phyloP scores from a whole-genome alignment of 495 filamentous ascomycete species.

The Penicillium lividum region DNA sequence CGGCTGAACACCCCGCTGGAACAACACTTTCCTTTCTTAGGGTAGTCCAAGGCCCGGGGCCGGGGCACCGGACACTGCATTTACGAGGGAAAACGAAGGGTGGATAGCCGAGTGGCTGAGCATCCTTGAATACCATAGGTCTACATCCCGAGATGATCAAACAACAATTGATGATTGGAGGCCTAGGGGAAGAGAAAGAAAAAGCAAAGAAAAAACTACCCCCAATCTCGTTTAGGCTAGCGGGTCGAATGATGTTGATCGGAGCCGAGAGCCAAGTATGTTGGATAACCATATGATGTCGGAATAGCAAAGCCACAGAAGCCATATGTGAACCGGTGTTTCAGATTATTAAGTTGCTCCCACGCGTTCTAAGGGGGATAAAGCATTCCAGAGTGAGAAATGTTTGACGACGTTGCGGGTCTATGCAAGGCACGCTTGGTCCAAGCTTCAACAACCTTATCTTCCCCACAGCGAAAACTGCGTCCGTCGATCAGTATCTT shows the following conservation, averaged over 20 bases:
- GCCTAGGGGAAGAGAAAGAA: background rate
- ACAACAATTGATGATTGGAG: background rate
- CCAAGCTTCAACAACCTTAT: constrained; percentile 39
- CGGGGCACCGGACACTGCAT: background rate
- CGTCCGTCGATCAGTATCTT: constrained; percentile 15
- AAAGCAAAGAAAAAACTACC: background rate
- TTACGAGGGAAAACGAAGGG: constrained; percentile 1
- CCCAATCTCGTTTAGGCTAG: constrained; percentile 6
- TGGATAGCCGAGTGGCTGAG: constrained; percentile 3
- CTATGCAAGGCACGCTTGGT: constrained; percentile 40
- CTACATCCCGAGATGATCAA: background rate
- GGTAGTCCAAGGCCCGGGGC: background rate
- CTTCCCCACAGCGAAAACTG: constrained; percentile 11
- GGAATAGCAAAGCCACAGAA: constrained; percentile 18
- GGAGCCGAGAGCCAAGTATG: constrained; percentile 14
- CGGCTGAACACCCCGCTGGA: background rate
- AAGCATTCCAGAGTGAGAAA: constrained; percentile 19
- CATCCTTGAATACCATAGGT: background rate
- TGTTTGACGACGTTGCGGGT: constrained; percentile 30
- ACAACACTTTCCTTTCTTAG: background rate
- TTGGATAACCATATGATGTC: background rate
- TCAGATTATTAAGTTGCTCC: constrained; percentile 31
- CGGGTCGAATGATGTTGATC: constrained; percentile 9
- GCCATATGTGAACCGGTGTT: constrained; percentile 30
- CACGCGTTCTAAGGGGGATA: constrained; percentile 17